A percentile compares a stretch with the other conserved stretches of the same genome.
Conservation (phyloP, 2,329 filamentous ascomycete genomes). For the Nannizzia gypsea region DNA sequence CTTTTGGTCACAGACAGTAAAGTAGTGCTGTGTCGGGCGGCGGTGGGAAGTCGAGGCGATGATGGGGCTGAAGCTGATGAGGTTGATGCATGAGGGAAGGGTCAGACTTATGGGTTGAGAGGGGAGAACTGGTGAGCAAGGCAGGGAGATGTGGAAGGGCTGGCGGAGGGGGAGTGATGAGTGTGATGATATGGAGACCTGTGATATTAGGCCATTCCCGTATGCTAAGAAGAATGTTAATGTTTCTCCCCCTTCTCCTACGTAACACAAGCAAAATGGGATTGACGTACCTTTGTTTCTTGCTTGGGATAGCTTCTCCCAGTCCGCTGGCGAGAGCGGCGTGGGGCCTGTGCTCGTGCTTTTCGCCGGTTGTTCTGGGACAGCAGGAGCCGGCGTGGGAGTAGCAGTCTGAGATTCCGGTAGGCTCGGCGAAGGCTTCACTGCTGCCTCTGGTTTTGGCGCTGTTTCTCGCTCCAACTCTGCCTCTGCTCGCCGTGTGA, state of each 20-base stretch:
- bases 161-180: conserved; percentile 48
- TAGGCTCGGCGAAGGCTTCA: neutral
- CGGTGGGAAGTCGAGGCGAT: conserved; percentile 52
- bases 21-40: conserved; percentile 66
- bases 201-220: conserved; percentile 54
- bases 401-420: neutral
- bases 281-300: neutral
- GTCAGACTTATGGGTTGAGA: conserved; percentile 64
- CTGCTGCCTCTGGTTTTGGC: neutral
- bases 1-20: conserved; percentile 53
- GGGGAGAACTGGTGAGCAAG: conserved; percentile 52
- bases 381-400: neutral
- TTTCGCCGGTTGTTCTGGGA: neutral
- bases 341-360: neutral
- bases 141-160: conserved; percentile 51
- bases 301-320: neutral
- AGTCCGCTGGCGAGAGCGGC: neutral
- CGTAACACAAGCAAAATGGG: no score
- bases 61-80: conserved; percentile 58
- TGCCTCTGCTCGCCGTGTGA: conserved; percentile 2
- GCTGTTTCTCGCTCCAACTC: neutral
- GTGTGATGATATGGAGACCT: conserved; percentile 56
- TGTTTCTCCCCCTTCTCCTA: no score
- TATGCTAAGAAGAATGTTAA: conserved; percentile 25
- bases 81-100: conserved; percentile 53